Conservation (phyloP, 805 yeast genomes). For the Tanozyma kutaoensis region DNA sequence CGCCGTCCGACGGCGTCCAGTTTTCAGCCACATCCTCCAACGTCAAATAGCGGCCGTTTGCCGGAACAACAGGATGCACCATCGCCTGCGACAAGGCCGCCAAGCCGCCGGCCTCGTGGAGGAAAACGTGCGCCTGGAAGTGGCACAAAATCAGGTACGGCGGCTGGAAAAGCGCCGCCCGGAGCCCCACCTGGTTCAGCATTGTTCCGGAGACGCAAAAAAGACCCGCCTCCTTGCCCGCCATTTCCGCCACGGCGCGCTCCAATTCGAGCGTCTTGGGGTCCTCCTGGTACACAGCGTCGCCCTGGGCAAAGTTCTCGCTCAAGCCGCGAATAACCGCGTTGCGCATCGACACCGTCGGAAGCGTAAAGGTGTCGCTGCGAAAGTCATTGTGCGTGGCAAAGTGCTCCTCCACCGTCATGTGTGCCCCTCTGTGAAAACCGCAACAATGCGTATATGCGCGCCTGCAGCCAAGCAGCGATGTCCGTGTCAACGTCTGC, state of each 20-base stretch:
- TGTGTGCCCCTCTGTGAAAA: too few relatives aligned
- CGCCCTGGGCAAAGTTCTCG: constrained; percentile 34
- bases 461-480: too few relatives aligned
- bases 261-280: constrained; percentile 54
- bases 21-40: constrained; percentile 62
- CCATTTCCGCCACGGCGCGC: constrained; percentile 43
- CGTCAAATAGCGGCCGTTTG: constrained; percentile 65
- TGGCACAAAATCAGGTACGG: constrained; percentile 83
- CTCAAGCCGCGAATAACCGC: constrained; percentile 27
- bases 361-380: constrained; percentile 85
- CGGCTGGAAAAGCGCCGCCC: constrained; percentile 68
- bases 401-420: constrained; percentile 2
- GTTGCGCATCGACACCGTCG: constrained; percentile 57
- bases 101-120: constrained; percentile 84
- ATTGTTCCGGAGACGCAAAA: constrained; percentile 85
- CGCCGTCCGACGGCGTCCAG: constrained; percentile 60
- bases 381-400: constrained; percentile 27
- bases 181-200: constrained; percentile 76
- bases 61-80: constrained; percentile 74
- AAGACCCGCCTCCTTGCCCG: constrained; percentile 73
- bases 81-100: constrained; percentile 85
- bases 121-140: constrained; percentile 69
- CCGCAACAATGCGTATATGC: too few relatives aligned
- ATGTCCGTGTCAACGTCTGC: too few relatives aligned
- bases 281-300: constrained; percentile 84